Conservation (phyloP, 371 early-diverging fungal species). For the Zychaea mexicana region DNA sequence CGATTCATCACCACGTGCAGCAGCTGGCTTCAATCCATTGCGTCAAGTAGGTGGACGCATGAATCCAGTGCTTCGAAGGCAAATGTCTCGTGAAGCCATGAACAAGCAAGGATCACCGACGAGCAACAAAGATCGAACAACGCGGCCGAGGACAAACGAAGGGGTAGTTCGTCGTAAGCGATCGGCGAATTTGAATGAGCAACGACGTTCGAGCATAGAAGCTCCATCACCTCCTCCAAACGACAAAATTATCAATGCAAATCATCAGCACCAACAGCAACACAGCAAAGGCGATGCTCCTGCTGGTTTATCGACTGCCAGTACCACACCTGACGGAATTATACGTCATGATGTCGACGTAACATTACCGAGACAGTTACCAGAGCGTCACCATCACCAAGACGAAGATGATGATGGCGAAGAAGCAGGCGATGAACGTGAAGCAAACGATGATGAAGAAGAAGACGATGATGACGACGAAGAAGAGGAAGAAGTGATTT, state of each 20-base stretch:
- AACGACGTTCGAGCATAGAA: slow-evolving; percentile 8
- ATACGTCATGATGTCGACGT: background rate
- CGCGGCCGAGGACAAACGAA: slow-evolving; percentile 7
- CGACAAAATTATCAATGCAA: background rate
- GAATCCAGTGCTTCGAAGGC: slow-evolving; percentile 28
- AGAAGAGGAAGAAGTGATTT: slow-evolving; percentile 47
- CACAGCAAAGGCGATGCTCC: too few species aligned
- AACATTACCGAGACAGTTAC: too few species aligned
- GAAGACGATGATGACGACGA: slow-evolving; percentile 29
- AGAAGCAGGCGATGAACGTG: slow-evolving; percentile 21
- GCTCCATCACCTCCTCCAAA: background rate
- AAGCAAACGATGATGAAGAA: slow-evolving; percentile 29
- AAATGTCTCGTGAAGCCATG: slow-evolving; percentile 35
- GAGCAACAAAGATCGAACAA: background rate
- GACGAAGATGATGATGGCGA: slow-evolving; percentile 23
- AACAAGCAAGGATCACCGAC: slow-evolving; percentile 2
- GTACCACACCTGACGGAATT: background rate
- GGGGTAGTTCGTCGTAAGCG: slow-evolving; percentile 12
- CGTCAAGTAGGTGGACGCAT: slow-evolving; percentile 11
- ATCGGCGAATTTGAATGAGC: background rate
- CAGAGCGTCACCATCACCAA: slow-evolving; percentile 15
- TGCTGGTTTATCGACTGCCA: background rate
- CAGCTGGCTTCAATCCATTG: slow-evolving; percentile 2
- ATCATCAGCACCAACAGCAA: slow-evolving; percentile 1
- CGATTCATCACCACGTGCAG: background rate